Evolutionary conservation across 2,329 filamentous ascomycete species (phyloP).

Genomic region (Westerdykella aurantiaca): DNA sequence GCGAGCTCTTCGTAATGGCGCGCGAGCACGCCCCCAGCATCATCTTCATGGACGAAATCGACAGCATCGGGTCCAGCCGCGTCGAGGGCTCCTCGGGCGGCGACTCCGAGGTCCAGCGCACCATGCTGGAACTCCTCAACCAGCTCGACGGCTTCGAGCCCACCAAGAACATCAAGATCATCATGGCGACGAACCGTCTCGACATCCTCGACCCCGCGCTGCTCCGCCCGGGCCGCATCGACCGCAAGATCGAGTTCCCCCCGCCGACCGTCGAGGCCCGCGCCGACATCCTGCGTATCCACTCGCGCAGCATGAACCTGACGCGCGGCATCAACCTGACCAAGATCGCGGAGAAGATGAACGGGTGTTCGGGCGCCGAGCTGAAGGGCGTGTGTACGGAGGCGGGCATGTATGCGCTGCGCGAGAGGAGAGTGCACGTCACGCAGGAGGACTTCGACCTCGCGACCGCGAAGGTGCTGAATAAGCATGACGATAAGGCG

Average conservation of each 20-base stretch:
- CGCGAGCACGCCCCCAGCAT: constrained; percentile 96
- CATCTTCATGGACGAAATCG: constrained; percentile 99
- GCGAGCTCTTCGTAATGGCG: constrained; percentile 98
- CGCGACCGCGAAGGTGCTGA: constrained; percentile 96
- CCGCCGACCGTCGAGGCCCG: constrained; percentile 93
- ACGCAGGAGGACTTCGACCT: constrained; percentile 99
- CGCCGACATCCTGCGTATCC: constrained; percentile 95
- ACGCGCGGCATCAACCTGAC: constrained; percentile 95
- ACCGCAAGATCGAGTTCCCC: constrained; percentile 98
- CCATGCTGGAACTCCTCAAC: constrained; percentile 96
- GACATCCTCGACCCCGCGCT: constrained; percentile 96
- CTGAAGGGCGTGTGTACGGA: constrained; percentile 98
- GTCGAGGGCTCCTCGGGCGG: constrained; percentile 93
- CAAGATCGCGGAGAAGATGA: constrained; percentile 99
- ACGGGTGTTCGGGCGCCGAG: constrained; percentile 94
- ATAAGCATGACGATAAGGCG: constrained; percentile 99
- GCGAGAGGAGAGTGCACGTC: constrained; percentile 93
- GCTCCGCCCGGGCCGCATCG: constrained; percentile 91
- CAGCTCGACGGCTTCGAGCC: constrained; percentile 98
- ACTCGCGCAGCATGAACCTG: constrained; percentile 97
- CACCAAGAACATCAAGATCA: constrained; percentile 99
- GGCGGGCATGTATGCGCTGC: constrained; percentile 94
- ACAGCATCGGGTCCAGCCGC: constrained; percentile 94
- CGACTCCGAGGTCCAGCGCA: constrained; percentile 96
- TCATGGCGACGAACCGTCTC: constrained; percentile 98